Percentiles rank a stretch among this genome's conserved stretches.
Conservation (phyloP, 495 filamentous ascomycete genomes). For the Halenospora varia region DNA sequence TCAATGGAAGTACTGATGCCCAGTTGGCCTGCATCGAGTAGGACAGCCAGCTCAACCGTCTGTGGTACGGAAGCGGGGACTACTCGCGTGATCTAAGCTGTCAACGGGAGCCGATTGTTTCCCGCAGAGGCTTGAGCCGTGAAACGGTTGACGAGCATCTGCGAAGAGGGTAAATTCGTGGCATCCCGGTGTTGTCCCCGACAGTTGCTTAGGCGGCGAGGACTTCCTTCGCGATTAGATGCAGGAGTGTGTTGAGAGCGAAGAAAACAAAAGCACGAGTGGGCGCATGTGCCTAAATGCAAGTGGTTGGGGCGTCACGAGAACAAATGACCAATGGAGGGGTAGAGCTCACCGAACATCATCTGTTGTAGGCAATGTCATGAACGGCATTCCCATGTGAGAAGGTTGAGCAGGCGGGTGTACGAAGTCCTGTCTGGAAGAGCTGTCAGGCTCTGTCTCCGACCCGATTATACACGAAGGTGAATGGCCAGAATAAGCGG, state of each 20-base stretch:
- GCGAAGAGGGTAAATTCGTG: constrained; percentile 15
- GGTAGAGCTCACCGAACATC: constrained; percentile 24
- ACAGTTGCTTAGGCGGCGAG: constrained; percentile 13
- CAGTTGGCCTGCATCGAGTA: constrained; percentile 17
- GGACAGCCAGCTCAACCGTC: constrained; percentile 21
- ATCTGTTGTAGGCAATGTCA: constrained; percentile 22
- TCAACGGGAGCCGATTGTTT: constrained; percentile 12
- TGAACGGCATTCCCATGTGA: constrained; percentile 28
- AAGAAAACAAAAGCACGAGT: neutral
- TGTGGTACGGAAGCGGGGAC: constrained; percentile 17
- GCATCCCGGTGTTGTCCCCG: constrained; percentile 15
- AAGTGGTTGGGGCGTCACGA: constrained; percentile 10
- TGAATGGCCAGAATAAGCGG: constrained; percentile 21
- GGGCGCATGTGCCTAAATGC: constrained; percentile 18
- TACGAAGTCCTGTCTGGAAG: constrained; percentile 19
- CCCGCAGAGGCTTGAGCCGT: constrained; percentile 22
- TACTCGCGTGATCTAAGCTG: constrained; percentile 20
- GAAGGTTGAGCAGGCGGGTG: constrained; percentile 16
- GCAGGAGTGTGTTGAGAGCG: constrained; percentile 6
- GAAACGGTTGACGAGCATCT: constrained; percentile 10
- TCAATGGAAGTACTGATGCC: constrained; percentile 9
- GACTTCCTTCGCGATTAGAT: constrained; percentile 6
- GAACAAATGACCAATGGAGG: constrained; percentile 18
- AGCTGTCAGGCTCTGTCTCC: constrained; percentile 24
- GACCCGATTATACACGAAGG: constrained; percentile 22